Conservation (phyloP, 1,284 basidiomycete genomes). For the Moniliella sp. region DNA sequence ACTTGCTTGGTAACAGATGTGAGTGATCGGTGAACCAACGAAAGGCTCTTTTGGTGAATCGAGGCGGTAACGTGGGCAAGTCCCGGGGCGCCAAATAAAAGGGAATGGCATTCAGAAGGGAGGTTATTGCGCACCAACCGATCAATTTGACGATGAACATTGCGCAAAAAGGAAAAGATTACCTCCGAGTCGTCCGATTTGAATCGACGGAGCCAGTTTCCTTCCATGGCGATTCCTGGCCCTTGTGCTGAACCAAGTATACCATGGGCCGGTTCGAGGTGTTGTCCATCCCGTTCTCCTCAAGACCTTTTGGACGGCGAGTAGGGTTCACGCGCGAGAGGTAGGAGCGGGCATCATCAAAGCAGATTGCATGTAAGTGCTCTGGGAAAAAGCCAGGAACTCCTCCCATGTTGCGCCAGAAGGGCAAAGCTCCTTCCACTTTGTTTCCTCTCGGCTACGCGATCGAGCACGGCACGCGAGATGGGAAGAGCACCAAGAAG, state of each 20-base stretch:
- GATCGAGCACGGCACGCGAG: constrained; percentile 22
- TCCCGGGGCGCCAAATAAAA: constrained; percentile 26
- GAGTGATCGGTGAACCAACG: constrained; percentile 22
- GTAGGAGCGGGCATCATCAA: constrained; percentile 19
- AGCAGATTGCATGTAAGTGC: constrained; percentile 17
- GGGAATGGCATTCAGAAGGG: no score
- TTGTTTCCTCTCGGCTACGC: constrained; percentile 19
- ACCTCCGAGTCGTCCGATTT: constrained; percentile 30
- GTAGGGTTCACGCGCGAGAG: constrained; percentile 12
- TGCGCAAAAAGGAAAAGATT: constrained; percentile 27
- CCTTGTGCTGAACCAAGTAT: constrained; percentile 20
- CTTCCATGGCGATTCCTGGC: constrained; percentile 27
- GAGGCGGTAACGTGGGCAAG: constrained; percentile 25
- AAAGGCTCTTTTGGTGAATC: constrained; percentile 25
- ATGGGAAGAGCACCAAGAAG: constrained; percentile 21
- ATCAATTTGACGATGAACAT: constrained; percentile 21
- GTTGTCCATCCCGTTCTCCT: no score
- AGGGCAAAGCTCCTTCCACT: constrained; percentile 13
- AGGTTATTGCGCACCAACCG: no score
- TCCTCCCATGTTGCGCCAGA: constrained; percentile 11
- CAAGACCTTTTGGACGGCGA: constrained; percentile 7
- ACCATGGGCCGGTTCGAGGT: no score
- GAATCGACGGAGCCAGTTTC: constrained; percentile 28
- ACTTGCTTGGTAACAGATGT: constrained; percentile 26
- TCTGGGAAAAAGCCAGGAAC: constrained; percentile 13